Evolutionary conservation across 805 yeast species (phyloP).

Genomic region (Sugiyamaella smithiae): DNA sequence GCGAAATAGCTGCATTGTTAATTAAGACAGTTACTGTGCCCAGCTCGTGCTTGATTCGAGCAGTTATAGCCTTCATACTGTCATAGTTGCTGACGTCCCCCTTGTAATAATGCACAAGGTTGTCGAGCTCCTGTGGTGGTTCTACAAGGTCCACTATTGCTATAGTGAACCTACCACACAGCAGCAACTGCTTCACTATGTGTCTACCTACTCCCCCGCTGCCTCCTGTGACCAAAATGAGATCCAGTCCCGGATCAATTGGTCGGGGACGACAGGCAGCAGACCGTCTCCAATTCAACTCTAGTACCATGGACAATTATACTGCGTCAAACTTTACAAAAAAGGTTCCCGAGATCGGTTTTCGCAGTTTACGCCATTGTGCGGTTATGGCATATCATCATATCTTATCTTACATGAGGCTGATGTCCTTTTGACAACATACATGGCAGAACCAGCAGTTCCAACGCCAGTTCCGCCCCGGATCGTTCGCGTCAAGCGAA

Average conservation of each 20-base stretch:
- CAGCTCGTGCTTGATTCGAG: conserved; percentile 42
- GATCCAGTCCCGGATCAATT: conserved; percentile 16
- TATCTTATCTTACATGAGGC: no score
- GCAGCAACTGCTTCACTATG: conserved; percentile 46
- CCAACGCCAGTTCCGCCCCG: conserved; percentile 56
- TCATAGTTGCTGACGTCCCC: conserved; percentile 67
- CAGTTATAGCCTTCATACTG: conserved; percentile 43
- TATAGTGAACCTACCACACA: conserved; percentile 34
- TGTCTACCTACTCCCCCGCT: conserved; percentile 72
- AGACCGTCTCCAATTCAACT: no score
- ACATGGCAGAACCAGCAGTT: conserved; percentile 11
- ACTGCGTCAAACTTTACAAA: no score
- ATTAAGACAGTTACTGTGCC: conserved; percentile 68
- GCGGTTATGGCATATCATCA: background rate
- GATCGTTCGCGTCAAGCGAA: conserved; percentile 79
- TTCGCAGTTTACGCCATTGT: background rate
- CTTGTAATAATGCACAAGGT: conserved; percentile 50
- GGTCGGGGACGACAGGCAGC: background rate
- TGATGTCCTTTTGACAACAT: no score
- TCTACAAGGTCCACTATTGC: conserved; percentile 61
- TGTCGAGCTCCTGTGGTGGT: conserved; percentile 7
- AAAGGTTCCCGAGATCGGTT: no score
- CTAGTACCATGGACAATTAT: no score
- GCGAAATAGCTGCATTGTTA: conserved; percentile 83
- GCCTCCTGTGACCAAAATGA: conserved; percentile 81